These are phyloP conservation scores for Boletus reticuloceps DNA, from an alignment of 768 basidiomycete species.

Conservation along the genomic window DNA sequence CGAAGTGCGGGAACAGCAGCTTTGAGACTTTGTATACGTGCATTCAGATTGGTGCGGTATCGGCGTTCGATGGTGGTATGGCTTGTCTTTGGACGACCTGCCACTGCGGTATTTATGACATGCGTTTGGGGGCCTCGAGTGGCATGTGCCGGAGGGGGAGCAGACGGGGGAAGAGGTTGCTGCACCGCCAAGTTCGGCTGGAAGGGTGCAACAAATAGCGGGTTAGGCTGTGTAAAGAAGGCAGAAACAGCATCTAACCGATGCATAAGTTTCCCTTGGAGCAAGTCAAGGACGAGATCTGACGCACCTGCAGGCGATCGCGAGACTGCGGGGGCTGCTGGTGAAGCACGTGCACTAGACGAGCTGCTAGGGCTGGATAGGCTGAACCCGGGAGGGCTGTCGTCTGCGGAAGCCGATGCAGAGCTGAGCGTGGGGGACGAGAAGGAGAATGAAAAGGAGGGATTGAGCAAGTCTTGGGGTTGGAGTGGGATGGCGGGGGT, in stretches of 20 bases:
- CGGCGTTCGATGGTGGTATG: slow-evolving; percentile 89
- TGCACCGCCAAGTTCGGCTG: slow-evolving; percentile 29
- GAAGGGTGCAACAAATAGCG: slow-evolving; percentile 32
- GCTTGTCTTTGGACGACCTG: slow-evolving; percentile 60
- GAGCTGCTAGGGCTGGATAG: slow-evolving; percentile 25
- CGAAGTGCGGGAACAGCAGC: slow-evolving; percentile 82
- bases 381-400: slow-evolving; percentile 21
- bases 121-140: slow-evolving; percentile 24
- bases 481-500: slow-evolving; percentile 18
- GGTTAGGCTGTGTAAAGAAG: slow-evolving; percentile 16
- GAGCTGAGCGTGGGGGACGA: slow-evolving; percentile 35
- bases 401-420: slow-evolving; percentile 31
- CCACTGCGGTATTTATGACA: slow-evolving; percentile 15
- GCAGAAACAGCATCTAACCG: slow-evolving; percentile 21
- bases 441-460: slow-evolving; percentile 43
- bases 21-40: slow-evolving; percentile 77
- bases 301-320: slow-evolving; percentile 20
- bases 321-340: slow-evolving; percentile 21
- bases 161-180: slow-evolving; percentile 35
- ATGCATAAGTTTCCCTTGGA: slow-evolving; percentile 8
- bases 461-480: slow-evolving; percentile 27
- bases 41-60: slow-evolving; percentile 86
- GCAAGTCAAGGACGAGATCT: neutral
- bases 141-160: slow-evolving; percentile 30
- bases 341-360: slow-evolving; percentile 34